phyloP scores from a whole-genome alignment of 2,329 filamentous ascomycete species.

The Microdochium bolleyi region DNA sequence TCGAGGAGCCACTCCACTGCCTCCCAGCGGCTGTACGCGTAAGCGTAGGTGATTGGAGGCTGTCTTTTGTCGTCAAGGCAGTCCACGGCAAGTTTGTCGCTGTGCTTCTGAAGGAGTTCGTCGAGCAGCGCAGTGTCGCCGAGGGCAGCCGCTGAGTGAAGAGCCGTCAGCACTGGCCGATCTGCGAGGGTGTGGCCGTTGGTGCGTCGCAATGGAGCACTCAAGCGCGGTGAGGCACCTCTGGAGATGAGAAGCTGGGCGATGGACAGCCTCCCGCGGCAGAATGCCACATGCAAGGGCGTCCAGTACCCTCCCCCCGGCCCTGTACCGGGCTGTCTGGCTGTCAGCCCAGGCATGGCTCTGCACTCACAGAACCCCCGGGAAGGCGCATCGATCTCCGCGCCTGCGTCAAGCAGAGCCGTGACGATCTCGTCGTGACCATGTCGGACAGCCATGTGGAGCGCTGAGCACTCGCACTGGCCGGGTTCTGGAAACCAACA shows the following conservation, averaged over 20 bases:
- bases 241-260: not conserved
- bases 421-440: not conserved
- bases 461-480: not conserved
- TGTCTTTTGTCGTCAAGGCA: not conserved
- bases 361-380: not conserved
- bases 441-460: not conserved
- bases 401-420: not conserved
- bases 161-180: not conserved
- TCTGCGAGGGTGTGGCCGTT: not conserved
- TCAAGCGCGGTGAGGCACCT: not conserved
- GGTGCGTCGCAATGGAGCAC: not conserved
- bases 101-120: not conserved
- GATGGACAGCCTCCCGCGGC: not conserved
- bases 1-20: not conserved
- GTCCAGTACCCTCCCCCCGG: not conserved
- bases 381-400: not conserved
- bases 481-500: not conserved
- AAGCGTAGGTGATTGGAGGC: not conserved
- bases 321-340: too few relatives aligned
- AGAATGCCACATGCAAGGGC: not conserved
- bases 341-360: not conserved
- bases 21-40: not conserved
- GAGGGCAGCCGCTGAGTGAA: not conserved
- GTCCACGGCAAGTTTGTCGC: not conserved
- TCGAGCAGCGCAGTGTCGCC: not conserved